Evolutionary conservation across 768 basidiomycete genomes (phyloP).

Genomic region (Gloeophyllum trabeum): DNA sequence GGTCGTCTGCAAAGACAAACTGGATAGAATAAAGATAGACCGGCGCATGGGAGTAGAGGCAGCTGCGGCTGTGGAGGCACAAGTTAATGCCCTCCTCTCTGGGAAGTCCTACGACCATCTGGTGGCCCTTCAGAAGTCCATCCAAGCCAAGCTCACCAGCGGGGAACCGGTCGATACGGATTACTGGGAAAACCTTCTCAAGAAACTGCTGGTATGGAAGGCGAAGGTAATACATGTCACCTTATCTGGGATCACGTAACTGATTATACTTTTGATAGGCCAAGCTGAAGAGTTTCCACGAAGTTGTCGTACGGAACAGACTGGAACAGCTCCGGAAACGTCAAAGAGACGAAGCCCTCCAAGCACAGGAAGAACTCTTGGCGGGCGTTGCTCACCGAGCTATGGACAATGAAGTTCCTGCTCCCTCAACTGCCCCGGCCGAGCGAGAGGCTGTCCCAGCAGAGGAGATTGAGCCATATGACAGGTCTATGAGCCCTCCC

Average conservation of each 20-base stretch:
- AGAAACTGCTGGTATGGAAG: constrained; percentile 93
- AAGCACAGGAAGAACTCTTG: constrained; percentile 84
- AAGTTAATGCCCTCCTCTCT: constrained; percentile 69
- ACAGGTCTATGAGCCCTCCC: constrained; percentile 79
- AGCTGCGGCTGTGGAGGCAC: constrained; percentile 73
- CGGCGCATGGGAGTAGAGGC: constrained; percentile 57
- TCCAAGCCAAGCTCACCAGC: constrained; percentile 80
- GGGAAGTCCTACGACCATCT: constrained; percentile 86
- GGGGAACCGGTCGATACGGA: constrained; percentile 95
- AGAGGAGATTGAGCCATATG: constrained; percentile 74
- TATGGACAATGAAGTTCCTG: constrained; percentile 26
- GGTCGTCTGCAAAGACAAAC: constrained; percentile 86
- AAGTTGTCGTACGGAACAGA: constrained; percentile 93
- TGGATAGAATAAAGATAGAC: constrained; percentile 62
- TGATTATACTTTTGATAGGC: constrained; percentile 42
- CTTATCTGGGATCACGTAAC: background rate
- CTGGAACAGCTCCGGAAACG: constrained; percentile 92
- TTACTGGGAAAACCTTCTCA: constrained; percentile 92
- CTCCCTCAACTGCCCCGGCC: constrained; percentile 18
- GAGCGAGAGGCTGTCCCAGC: constrained; percentile 22
- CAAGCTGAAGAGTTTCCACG: constrained; percentile 85
- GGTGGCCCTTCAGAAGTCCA: constrained; percentile 67
- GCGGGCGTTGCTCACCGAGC: constrained; percentile 48
- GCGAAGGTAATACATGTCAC: constrained; percentile 54
- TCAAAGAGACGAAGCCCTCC: constrained; percentile 91